Percentiles rank a stretch among this genome's conserved stretches.
Conservation (phyloP, 768 basidiomycete species). For the Hypsizygus marmoreus region DNA sequence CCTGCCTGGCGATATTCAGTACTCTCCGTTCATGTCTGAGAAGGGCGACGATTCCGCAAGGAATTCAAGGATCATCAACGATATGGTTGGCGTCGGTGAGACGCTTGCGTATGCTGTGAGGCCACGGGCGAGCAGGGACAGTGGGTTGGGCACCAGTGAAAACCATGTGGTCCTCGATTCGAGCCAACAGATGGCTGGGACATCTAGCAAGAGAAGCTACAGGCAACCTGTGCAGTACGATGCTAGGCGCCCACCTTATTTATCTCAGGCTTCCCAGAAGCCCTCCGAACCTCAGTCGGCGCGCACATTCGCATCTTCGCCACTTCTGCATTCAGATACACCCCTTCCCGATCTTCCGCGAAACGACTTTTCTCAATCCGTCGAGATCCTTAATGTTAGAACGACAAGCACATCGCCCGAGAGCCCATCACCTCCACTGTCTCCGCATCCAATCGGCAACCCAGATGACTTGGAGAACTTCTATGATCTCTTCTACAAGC, state of each 20-base stretch:
- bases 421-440: constrained; percentile 40
- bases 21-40: constrained; percentile 46
- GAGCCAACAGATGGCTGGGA: constrained; percentile 7
- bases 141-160: constrained; percentile 52
- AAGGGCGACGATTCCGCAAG: constrained; percentile 16
- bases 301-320: constrained; percentile 25
- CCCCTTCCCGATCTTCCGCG: constrained; percentile 5
- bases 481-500: constrained; percentile 72
- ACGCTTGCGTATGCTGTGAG: constrained; percentile 52
- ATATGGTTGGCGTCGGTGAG: constrained; percentile 64
- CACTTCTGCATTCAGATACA: constrained; percentile 13
- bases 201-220: constrained; percentile 13
- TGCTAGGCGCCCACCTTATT: constrained; percentile 28
- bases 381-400: constrained; percentile 6
- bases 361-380: constrained; percentile 2
- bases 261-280: constrained; percentile 16
- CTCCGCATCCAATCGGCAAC: constrained; percentile 57
- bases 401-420: constrained; percentile 20
- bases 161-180: constrained; percentile 26
- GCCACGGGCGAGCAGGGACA: constrained; percentile 32
- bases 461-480: constrained; percentile 74
- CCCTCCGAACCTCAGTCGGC: constrained; percentile 18
- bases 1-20: constrained; percentile 44
- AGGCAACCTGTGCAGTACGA: constrained; percentile 40
- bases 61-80: constrained; percentile 38